Evolutionary conservation across 345 rosid genomes (phyloP), one percentile per base, ranked within the genome.

Genomic region (Trapa bicornis): DNA sequence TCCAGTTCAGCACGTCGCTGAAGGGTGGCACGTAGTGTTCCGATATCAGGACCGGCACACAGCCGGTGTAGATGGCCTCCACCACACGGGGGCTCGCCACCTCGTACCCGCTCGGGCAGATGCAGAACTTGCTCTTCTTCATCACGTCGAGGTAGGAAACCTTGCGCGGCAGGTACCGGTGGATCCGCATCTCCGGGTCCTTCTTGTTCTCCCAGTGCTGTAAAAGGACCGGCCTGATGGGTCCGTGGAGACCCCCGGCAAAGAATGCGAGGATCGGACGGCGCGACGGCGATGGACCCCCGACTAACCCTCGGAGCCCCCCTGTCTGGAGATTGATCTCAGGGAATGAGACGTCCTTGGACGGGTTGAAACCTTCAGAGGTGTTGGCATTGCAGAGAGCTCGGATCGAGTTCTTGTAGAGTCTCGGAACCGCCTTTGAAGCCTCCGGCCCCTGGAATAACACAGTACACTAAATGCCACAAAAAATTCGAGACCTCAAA

Each of bases 201-300:
- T 90, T 96, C 71, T 86, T 88, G 74, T 75, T 71, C 71, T 89
- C 93, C 98, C 98, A 91, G 53, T 94, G 95, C 62, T 88, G 68
- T 2, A 94, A 96, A 3, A 94, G 81, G 43, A 93, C 64, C 0
- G 97, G 91, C 56, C 98, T 81, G 22, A 93, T 83, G 2, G 96
- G 94, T 65, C 98, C 98, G n/a, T 93, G 98, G 66, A 93, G 82
- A 13, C 95, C 96, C 48, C 96, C 95, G 0, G 98, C 97, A 32
- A 90, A 93, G 87, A 93, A 93, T 48, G 98, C 97, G 47, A 93
- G 78, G 78, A 87, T 79, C 0, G 89, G 70, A 53, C 97, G 86
- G 48, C 29, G 81, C 0, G 98, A 93, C 1, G 98, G 86, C 10
- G 98, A 88, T 3, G 80, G 95, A 0, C 96, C 95, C 3, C 97